Evolutionary conservation across 768 basidiomycete genomes (phyloP), one percentile per base, ranked within the genome.

Genomic region (Chalciporus chontae): DNA sequence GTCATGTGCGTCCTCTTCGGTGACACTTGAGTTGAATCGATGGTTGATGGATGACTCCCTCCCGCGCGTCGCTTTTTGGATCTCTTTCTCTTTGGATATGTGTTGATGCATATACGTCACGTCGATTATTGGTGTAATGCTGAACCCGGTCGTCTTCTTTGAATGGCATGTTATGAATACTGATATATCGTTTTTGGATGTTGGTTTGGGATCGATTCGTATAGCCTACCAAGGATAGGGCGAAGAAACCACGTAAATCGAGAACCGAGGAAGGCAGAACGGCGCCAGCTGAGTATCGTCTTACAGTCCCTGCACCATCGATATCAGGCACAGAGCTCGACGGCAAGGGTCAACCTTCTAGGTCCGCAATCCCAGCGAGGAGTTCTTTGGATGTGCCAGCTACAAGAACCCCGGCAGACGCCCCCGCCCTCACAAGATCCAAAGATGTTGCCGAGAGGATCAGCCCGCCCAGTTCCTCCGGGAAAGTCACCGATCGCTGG

Each of bases 1-100:
- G 79, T 71, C 88, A 91, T 83, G 88, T 91, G 81, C 86, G 88
- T 90, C 78, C 79, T 76, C 80, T 82, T 76, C 74, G 84, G 82
- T 81, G 74, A 73, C 69, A 80, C 64, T 36, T 67, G 63, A 67
- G 68, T 56, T 62, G 65, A 71, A 75, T 68, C 49, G 65, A 69
- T 77, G 73, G 76, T 82, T 71, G 67, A 70, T 62, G 60, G 60
- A 52, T 58, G 26, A 49, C 38, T 31, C 27, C 55, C 50, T 51
- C 54, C 41, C 43, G 34, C 50, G 54, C 53, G 42, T 36, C 49
- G 55, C 53, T 40, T 48, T 23, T 48, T 51, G 48, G 40, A 18
- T 40, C 32, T 50, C 44, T 45, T 23, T 50, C 48, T 52, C 40
- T 51, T 36, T n/a, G 34, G 15, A 36, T n/a, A 36, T 36, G 15